Evolutionary conservation across 2,329 filamentous ascomycete genomes (phyloP).

Genomic region (Cladobotryum protrusum): DNA sequence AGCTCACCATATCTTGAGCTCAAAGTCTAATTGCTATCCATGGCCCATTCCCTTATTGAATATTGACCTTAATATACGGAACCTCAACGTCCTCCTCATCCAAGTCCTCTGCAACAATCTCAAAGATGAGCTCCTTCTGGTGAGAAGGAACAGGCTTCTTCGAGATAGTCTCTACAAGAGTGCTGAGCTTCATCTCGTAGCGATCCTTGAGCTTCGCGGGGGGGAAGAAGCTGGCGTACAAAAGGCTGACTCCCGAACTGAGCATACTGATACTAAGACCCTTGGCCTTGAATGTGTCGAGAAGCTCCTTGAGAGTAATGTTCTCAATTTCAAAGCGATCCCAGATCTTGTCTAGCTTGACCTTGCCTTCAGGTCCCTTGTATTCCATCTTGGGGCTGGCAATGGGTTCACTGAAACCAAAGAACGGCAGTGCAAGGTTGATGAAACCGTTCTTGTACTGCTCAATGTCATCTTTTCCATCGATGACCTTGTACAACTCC

Average conservation of each 20-base stretch:
- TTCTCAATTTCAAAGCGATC: slow-evolving; percentile 90
- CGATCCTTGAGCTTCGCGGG: slow-evolving; percentile 74
- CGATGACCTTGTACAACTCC: slow-evolving; percentile 93
- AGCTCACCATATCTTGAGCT: neutral
- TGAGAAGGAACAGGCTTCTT: slow-evolving; percentile 88
- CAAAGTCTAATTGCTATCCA: slow-evolving; percentile 4
- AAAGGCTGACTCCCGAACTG: slow-evolving; percentile 90
- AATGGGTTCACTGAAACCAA: slow-evolving; percentile 96
- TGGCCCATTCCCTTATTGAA: slow-evolving; percentile 28
- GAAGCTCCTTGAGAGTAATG: slow-evolving; percentile 75
- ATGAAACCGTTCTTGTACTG: slow-evolving; percentile 99
- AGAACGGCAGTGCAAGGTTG: slow-evolving; percentile 93
- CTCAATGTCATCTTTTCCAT: slow-evolving; percentile 93
- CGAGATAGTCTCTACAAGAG: slow-evolving; percentile 80
- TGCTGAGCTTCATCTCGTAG: slow-evolving; percentile 74
- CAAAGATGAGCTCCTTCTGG: slow-evolving; percentile 93
- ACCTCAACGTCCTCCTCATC: slow-evolving; percentile 93
- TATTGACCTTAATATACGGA: slow-evolving; percentile 88
- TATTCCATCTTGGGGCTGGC: slow-evolving; percentile 90
- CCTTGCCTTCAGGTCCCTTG: slow-evolving; percentile 68
- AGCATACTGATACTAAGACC: slow-evolving; percentile 86
- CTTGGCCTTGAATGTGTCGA: slow-evolving; percentile 73
- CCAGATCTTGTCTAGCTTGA: slow-evolving; percentile 93
- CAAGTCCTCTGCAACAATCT: slow-evolving; percentile 86
- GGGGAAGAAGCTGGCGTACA: slow-evolving; percentile 92